These are phyloP conservation scores for Mycena rosella DNA, from an alignment of 768 basidiomycete species.

Conservation along the genomic window DNA sequence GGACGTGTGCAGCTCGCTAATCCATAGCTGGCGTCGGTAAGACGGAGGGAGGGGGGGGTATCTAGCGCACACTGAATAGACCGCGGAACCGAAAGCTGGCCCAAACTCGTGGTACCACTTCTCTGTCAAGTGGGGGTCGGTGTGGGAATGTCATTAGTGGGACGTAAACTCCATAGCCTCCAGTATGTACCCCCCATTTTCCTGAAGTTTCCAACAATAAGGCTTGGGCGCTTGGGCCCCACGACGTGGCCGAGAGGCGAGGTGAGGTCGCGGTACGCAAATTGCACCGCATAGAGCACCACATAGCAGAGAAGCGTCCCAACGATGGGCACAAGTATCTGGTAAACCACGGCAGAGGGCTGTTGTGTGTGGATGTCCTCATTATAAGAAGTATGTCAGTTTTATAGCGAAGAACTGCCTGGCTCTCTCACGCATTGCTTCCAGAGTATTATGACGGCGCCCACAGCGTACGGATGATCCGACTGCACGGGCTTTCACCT, in stretches of 20 bases:
- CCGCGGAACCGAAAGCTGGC: constrained; percentile 16
- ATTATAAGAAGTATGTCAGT: too few relatives aligned
- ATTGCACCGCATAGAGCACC: background rate
- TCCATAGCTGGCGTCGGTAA: constrained; percentile 34
- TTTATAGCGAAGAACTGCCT: too few relatives aligned
- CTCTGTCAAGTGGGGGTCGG: constrained; percentile 2
- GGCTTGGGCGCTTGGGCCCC: background rate
- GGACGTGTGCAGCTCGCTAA: constrained; percentile 53
- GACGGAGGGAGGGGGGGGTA: background rate
- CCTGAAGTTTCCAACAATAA: background rate
- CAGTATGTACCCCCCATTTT: background rate
- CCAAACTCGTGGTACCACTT: constrained; percentile 22
- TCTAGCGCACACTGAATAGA: constrained; percentile 6
- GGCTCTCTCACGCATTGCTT: too few relatives aligned
- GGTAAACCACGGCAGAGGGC: too few relatives aligned
- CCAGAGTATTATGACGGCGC: too few relatives aligned
- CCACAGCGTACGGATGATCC: too few relatives aligned
- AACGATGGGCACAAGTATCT: too few relatives aligned
- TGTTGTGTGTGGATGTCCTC: too few relatives aligned
- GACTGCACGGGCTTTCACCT: too few relatives aligned
- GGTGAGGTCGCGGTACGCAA: background rate
- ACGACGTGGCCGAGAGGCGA: background rate
- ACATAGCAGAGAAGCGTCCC: too few relatives aligned
- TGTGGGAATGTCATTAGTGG: background rate
- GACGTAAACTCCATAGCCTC: too few relatives aligned